Base-by-base conservation (phyloP, 768 basidiomycete species). In the Lyophyllum decastes region DNA sequence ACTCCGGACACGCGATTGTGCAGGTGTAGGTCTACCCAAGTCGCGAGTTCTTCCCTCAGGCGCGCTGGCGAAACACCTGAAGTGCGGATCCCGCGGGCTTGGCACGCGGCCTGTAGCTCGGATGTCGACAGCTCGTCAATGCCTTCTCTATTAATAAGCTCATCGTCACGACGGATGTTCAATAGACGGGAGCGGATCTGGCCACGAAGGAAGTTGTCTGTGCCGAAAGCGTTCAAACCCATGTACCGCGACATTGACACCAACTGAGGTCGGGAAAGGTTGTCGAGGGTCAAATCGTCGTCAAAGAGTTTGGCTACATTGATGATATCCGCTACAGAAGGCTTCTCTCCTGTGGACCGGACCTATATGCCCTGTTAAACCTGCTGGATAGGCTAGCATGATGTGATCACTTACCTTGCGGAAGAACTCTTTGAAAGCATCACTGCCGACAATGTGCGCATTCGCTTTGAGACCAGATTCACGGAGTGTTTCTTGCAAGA, bases 371-470 rank as follows among this genome's bases (percentile, higher is more conserved):
- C 45, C 7, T 33, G 22, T 19, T 12, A 26, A 41, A 12, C 24
- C 17, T 35, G 27, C 21, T 43, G 9, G 7, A 46, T 5, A 44
- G 22, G 44, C 16, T 17, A 40, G 9, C 14, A 47, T 33, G 0
- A n/a, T 25, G 14, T 12, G n/a, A 44, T 24, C 35, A 48, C 75
- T 30, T 52, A 93, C 94, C 78, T 98, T 98, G 69, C 94, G 86
- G 88, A 99, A 99, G 78, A 99, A 99, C 73, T 96, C 94, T 70
- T 98, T 98, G 84, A 99, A 99, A 40, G 94, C 92, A 54, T 97
- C 95, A 41, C 85, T 90, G 61, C 94, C 91, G 57, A 98, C 86
- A 57, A 99, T 97, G 69, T 96, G 94, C 19, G 89, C 87, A 59
- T 92, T 93, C 9, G 93, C 93, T 71, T 92, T 95, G 58, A 98